Percentiles rank a stretch among this genome's conserved stretches.
Conservation (phyloP, 208 protist species). For the Leishmania guyanensis region DNA sequence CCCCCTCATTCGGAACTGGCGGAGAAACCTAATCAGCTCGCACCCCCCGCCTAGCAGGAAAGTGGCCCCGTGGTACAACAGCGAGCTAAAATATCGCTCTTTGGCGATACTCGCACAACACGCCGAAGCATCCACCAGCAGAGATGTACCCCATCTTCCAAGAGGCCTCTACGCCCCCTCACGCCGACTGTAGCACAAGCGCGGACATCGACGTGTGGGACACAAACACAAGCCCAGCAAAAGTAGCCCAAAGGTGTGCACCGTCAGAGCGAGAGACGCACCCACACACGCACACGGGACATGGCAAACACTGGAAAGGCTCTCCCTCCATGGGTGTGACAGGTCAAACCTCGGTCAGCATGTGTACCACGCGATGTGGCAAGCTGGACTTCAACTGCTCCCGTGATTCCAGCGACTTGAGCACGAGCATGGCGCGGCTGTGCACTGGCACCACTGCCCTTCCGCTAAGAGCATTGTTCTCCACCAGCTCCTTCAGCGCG, state of each 20-base stretch:
- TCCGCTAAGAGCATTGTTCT: slow-evolving; percentile 65
- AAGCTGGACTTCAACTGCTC: slow-evolving; percentile 60
- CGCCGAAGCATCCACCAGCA: slow-evolving; percentile 4
- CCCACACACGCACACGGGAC: background rate
- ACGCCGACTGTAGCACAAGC: background rate
- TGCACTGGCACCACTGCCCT: slow-evolving; percentile 41
- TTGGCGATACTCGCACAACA: slow-evolving; percentile 1
- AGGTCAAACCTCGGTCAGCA: slow-evolving; percentile 38
- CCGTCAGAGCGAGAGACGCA: background rate
- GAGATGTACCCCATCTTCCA: background rate
- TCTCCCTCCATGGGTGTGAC: background rate
- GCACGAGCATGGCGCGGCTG: slow-evolving; percentile 49
- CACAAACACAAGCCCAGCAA: background rate
- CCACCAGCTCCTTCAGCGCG: slow-evolving; percentile 71
- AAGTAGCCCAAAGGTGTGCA: background rate
- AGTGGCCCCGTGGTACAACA: background rate
- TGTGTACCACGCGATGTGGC: slow-evolving; percentile 79
- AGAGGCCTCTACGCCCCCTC: background rate
- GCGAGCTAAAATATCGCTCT: background rate
- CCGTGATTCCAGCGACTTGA: slow-evolving; percentile 40
- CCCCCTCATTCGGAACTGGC: slow-evolving; percentile 1
- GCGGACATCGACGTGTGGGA: background rate
- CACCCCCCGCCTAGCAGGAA: background rate
- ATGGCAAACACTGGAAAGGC: background rate
- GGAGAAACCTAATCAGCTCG: background rate